These are phyloP conservation scores for Lactifluus rugatus DNA, from an alignment of 768 basidiomycete species.

Conservation along the genomic window DNA sequence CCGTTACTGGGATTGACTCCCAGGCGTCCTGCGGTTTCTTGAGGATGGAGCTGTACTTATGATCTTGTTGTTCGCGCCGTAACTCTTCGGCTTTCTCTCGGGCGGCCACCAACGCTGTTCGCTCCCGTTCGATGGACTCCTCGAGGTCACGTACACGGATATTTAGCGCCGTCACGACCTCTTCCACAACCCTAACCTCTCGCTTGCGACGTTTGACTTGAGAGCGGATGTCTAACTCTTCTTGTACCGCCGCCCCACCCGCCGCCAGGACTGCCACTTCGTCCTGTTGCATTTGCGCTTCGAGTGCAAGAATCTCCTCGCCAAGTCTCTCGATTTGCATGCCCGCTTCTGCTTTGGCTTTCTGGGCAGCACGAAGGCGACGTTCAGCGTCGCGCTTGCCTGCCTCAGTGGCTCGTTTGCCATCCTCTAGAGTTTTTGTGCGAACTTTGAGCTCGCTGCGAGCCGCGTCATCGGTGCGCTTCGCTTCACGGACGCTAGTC, in stretches of 20 bases:
- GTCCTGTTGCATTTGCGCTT: slow-evolving; percentile 23
- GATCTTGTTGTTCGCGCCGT: slow-evolving; percentile 23
- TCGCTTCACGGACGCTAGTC: slow-evolving; percentile 66
- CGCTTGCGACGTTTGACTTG: slow-evolving; percentile 37
- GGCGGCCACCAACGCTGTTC: slow-evolving; percentile 45
- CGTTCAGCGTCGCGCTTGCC: slow-evolving; percentile 81
- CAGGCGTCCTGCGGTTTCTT: slow-evolving; percentile 18
- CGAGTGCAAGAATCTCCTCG: slow-evolving; percentile 46
- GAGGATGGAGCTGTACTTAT: slow-evolving; percentile 31
- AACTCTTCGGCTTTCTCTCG: slow-evolving; percentile 48
- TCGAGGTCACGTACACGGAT: slow-evolving; percentile 66
- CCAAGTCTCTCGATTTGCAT: slow-evolving; percentile 47
- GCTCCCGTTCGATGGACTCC: slow-evolving; percentile 54
- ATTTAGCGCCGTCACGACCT: slow-evolving; percentile 37
- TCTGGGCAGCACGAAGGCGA: slow-evolving; percentile 63
- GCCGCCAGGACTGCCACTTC: neutral
- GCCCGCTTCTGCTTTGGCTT: slow-evolving; percentile 49
- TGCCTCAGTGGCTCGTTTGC: slow-evolving; percentile 73
- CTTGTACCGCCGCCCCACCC: slow-evolving; percentile 21
- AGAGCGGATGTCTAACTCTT: slow-evolving; percentile 29
- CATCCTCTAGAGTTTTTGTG: slow-evolving; percentile 80
- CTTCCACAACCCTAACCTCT: slow-evolving; percentile 41
- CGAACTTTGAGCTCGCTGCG: slow-evolving; percentile 73
- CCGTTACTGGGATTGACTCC: slow-evolving; percentile 17
- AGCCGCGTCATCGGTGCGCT: slow-evolving; percentile 74